Evolutionary conservation across 2,329 filamentous ascomycete genomes (phyloP).

Genomic region (Capronia coronata): DNA sequence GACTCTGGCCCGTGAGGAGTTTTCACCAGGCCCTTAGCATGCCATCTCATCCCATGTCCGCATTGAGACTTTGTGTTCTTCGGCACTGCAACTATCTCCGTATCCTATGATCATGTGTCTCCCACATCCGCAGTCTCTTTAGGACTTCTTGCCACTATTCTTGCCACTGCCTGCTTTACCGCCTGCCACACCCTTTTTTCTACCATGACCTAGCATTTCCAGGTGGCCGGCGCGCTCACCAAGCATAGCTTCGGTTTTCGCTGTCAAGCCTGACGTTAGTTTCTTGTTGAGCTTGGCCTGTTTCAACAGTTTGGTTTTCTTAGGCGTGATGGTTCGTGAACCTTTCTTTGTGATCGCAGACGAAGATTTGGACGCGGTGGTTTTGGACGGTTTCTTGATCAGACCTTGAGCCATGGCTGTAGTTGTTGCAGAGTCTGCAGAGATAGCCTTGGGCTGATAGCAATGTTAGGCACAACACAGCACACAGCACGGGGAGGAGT

Average conservation of each 20-base stretch:
- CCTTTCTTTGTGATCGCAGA: constrained; percentile 50
- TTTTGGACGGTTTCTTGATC: constrained; percentile 21
- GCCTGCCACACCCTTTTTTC: constrained; percentile 48
- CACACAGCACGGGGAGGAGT: neutral
- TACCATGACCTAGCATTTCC: constrained; percentile 60
- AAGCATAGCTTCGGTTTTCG: constrained; percentile 60
- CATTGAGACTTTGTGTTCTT: too few relatives aligned
- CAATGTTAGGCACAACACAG: too few relatives aligned
- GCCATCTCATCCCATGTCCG: too few relatives aligned
- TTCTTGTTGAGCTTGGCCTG: constrained; percentile 62
- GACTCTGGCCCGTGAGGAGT: too few relatives aligned
- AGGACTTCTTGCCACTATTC: constrained; percentile 20
- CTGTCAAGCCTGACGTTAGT: constrained; percentile 55
- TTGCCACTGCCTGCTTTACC: constrained; percentile 8
- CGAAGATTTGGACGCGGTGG: constrained; percentile 10
- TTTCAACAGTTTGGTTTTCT: constrained; percentile 55
- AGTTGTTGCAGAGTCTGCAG: neutral
- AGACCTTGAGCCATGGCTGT: constrained; percentile 25
- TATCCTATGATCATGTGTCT: neutral
- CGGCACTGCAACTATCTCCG: neutral
- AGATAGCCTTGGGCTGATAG: neutral
- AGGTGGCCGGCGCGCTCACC: constrained; percentile 63
- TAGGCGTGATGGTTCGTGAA: constrained; percentile 58
- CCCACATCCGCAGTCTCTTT: neutral
- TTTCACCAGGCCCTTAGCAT: too few relatives aligned